Conservation (phyloP, 441 rosid genomes). For the Dalechampia spathulata region DNA sequence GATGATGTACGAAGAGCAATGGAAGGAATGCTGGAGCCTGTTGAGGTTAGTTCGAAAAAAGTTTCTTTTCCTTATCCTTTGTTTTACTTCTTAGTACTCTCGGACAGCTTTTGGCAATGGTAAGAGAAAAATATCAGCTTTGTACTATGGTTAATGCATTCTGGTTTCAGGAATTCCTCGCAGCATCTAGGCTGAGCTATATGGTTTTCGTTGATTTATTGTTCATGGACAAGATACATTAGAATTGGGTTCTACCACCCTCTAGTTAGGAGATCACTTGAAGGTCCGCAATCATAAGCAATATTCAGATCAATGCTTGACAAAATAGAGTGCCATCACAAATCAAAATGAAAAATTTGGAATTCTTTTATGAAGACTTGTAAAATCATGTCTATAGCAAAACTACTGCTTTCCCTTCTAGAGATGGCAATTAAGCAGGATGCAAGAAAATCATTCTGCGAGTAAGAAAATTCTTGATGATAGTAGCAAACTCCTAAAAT, state of each 20-base stretch:
- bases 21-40: slow-evolving; percentile 94
- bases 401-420: too few species aligned
- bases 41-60: slow-evolving; percentile 54
- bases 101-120: background rate
- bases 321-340: too few species aligned
- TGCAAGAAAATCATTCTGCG: too few species aligned
- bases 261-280: background rate
- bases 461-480: background rate
- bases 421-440: too few species aligned
- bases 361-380: too few species aligned
- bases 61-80: background rate
- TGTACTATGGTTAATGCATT: too few species aligned
- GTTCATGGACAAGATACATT: background rate
- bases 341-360: too few species aligned
- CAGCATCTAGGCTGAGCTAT: too few species aligned
- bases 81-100: background rate
- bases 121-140: background rate
- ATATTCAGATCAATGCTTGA: background rate
- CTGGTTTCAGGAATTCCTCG: too few species aligned
- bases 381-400: too few species aligned
- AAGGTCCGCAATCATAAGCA: background rate
- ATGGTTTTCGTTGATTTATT: background rate
- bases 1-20: slow-evolving; percentile 89
- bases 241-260: background rate
- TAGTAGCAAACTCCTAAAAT: background rate